phyloP scores from a whole-genome alignment of 495 filamentous ascomycete genomes.

The Podospora appendiculata region DNA sequence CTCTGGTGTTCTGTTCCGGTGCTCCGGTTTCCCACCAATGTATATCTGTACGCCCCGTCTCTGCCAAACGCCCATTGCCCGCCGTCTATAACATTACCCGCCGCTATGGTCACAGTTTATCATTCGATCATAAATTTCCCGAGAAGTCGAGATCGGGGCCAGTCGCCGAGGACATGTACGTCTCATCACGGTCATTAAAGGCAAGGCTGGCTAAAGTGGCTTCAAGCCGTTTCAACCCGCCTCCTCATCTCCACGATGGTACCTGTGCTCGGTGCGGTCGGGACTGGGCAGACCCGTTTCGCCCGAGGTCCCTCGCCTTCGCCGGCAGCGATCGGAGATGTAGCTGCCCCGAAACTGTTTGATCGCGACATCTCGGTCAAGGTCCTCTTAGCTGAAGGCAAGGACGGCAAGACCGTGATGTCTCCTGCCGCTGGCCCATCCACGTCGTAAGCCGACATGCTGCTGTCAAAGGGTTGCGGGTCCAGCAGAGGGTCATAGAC shows the following conservation, averaged over 20 bases:
- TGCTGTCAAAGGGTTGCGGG: conserved; percentile 26
- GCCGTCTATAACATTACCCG: conserved; percentile 11
- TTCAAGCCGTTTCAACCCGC: conserved; percentile 18
- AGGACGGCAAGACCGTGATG: conserved; percentile 28
- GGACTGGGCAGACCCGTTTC: conserved; percentile 9
- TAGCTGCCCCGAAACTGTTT: conserved; percentile 31
- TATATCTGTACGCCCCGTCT: conserved; percentile 10
- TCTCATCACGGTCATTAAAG: conserved; percentile 5
- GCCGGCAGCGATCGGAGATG: not conserved
- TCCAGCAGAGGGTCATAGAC: conserved; percentile 41
- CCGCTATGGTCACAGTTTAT: conserved; percentile 17
- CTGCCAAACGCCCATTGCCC: conserved; percentile 14
- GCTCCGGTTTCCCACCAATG: no score
- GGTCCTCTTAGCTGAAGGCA: conserved; percentile 35
- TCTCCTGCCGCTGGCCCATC: conserved; percentile 41
- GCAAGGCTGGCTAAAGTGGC: not conserved
- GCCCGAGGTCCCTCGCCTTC: conserved; percentile 4
- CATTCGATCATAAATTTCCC: conserved; percentile 4
- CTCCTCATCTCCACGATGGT: conserved; percentile 17
- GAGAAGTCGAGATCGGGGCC: not conserved
- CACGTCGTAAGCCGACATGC: conserved; percentile 24
- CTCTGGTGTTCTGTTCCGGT: no score
- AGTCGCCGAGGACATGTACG: not conserved
- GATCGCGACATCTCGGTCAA: conserved; percentile 41
- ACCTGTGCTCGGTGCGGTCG: not conserved